Percentiles rank a stretch among this genome's conserved stretches.
Evolutionary conservation across 2,329 filamentous ascomycete genomes (phyloP).

Genomic region (Cryphonectria naterciae): DNA sequence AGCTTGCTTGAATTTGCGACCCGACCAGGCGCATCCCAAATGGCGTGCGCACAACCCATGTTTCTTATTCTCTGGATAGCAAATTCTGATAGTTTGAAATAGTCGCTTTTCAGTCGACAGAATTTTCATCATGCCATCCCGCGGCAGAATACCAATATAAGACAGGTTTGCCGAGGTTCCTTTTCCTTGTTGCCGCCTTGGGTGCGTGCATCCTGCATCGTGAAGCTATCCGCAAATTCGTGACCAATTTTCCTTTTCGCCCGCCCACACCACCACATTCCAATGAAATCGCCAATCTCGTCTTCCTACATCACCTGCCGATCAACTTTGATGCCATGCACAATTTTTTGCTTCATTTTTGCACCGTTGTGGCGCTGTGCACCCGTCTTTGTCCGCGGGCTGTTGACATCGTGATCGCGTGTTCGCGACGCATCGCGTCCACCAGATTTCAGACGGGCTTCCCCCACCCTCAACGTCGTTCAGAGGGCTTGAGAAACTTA

Average conservation of each 20-base stretch:
- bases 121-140: not conserved
- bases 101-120: not conserved
- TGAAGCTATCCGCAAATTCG: slow-evolving; percentile 30
- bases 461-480: not conserved
- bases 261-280: slow-evolving; percentile 23
- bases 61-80: slow-evolving; percentile 16
- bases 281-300: slow-evolving; percentile 10
- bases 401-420: slow-evolving; percentile 21
- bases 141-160: slow-evolving; percentile 21
- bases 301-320: slow-evolving; percentile 13
- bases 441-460: not conserved
- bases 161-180: slow-evolving; percentile 19
- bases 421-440: slow-evolving; percentile 18
- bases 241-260: slow-evolving; percentile 15
- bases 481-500: not conserved
- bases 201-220: slow-evolving; percentile 17
- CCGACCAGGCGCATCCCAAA: slow-evolving; percentile 24
- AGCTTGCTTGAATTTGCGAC: slow-evolving; percentile 12
- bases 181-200: slow-evolving; percentile 25
- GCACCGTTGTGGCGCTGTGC: slow-evolving; percentile 19
- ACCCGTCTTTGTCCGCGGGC: slow-evolving; percentile 16
- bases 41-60: slow-evolving; percentile 29
- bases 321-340: slow-evolving; percentile 21
- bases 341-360: slow-evolving; percentile 23
- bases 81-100: slow-evolving; percentile 8